Evolutionary conservation across 106 monocot species (phyloP), one percentile per base, ranked within the genome.

Genomic region (Ottelia alismoides): DNA sequence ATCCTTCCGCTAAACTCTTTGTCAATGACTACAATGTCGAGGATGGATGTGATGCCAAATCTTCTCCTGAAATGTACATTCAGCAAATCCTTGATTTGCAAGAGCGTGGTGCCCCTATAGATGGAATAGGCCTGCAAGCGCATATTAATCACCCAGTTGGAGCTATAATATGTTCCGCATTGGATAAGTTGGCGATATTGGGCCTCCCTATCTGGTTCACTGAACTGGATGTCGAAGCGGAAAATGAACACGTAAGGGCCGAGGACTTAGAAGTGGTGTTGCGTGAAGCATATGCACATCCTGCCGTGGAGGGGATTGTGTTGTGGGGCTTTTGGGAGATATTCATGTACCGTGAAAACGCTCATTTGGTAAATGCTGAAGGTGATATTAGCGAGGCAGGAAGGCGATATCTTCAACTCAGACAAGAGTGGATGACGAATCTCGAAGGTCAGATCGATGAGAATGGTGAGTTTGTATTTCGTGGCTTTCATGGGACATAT

Each of bases 131-230:
- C 11, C 30, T 84, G 28, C 88, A 94, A 66, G 75, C 80, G 2
- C 93, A 94, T 56, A 84, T 94, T 28, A 58, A 40, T 25, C 49
- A 76, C 69, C 88, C 93, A 7, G 81, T 84, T 12, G 93, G 93
- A 31, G 64, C 72, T 17, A 67, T 94, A 12, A 67, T 88, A 22
- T 70, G 81, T 49, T 65, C 75, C 59, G 79, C 93, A n/a, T 54
- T 94, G 61, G 88, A 94, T 53, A 88, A 84, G 56, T 52, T 88
- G 62, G 80, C 73, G 1, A 66, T 84, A 59, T 50, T 94, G 49
- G 84, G 84, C 25, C 69, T 93, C 28, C 87, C 92, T 47, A 78
- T 93, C 52, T 93, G 92, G 93, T 78, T 94, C 20, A 88, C 88
- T n/a, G 93, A 94, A 31, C 23, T 94, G 2, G 93, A 94, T 54